Percentiles rank a stretch among this genome's conserved stretches.
phyloP scores from a whole-genome alignment of 352 stramenopile species.

The Globisporangium radiosum region DNA sequence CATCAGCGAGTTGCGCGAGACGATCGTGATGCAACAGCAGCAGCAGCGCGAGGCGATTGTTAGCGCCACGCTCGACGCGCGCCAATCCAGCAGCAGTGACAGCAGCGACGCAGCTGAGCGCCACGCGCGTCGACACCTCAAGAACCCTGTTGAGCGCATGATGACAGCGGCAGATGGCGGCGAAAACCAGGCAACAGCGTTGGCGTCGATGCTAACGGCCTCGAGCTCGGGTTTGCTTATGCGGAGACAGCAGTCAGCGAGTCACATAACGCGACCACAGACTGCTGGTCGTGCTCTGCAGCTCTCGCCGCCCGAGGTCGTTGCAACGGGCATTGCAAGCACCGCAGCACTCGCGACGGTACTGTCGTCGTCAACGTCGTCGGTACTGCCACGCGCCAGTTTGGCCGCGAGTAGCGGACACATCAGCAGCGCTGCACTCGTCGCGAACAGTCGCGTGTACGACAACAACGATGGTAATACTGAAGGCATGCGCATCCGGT shows the following conservation, averaged over 20 bases:
- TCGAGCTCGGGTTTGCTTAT: constrained; percentile 4
- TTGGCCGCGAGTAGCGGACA: neutral
- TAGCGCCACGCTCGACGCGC: constrained; percentile 2
- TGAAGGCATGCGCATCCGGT: constrained; percentile 11
- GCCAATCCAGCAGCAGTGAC: constrained; percentile 1
- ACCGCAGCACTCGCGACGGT: neutral
- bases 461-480: neutral
- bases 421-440: neutral
- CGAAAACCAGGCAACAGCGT: constrained; percentile 5
- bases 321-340: constrained; percentile 2
- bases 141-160: constrained; percentile 59
- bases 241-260: constrained; percentile 4
- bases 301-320: neutral
- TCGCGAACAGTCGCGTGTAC: neutral
- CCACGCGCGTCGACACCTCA: constrained; percentile 40
- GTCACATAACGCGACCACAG: neutral
- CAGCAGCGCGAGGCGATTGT: constrained; percentile 2
- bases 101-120: constrained; percentile 3
- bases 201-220: neutral
- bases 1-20: constrained; percentile 50
- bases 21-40: constrained; percentile 43
- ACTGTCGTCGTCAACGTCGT: no score
- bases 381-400: neutral
- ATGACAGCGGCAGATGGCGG: neutral
- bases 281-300: neutral